Evolutionary conservation across 192 early-diverging fungal genomes (phyloP).

Genomic region (Obelidium mucronatum): DNA sequence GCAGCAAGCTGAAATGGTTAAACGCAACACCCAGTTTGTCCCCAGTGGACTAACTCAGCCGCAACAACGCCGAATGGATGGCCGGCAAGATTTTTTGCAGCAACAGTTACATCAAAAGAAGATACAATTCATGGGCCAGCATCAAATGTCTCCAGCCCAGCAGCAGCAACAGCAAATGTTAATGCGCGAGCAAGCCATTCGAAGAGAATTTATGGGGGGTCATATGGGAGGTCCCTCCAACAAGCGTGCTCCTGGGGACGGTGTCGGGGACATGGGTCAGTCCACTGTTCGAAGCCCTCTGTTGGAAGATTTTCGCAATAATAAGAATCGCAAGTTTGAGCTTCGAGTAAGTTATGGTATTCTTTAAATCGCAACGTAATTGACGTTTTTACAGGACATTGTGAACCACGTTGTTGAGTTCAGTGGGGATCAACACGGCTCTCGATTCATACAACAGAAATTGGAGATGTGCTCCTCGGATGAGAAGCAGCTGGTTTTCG

Average conservation of each 20-base stretch:
- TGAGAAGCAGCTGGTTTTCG: slow-evolving; percentile 97
- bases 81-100: slow-evolving; percentile 5
- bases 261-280: slow-evolving; percentile 48
- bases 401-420: slow-evolving; percentile 95
- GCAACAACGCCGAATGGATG: slow-evolving; percentile 35
- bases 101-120: slow-evolving; percentile 61
- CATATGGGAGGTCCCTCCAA: background rate
- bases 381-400: slow-evolving; percentile 73
- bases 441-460: slow-evolving; percentile 98
- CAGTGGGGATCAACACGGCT: slow-evolving; percentile 98
- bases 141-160: slow-evolving; percentile 46
- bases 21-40: slow-evolving; percentile 13
- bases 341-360: slow-evolving; percentile 66
- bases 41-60: slow-evolving; percentile 34
- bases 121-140: slow-evolving; percentile 45
- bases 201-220: slow-evolving; percentile 50
- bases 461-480: slow-evolving; percentile 91
- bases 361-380: background rate
- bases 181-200: slow-evolving; percentile 60
- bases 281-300: slow-evolving; percentile 79
- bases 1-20: slow-evolving; percentile 30
- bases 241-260: slow-evolving; percentile 11
- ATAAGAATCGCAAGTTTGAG: slow-evolving; percentile 98
- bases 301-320: slow-evolving; percentile 96
- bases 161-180: slow-evolving; percentile 31